These are phyloP conservation scores for Xylaria grammica DNA, from an alignment of 495 filamentous ascomycete species.

Conservation along the genomic window DNA sequence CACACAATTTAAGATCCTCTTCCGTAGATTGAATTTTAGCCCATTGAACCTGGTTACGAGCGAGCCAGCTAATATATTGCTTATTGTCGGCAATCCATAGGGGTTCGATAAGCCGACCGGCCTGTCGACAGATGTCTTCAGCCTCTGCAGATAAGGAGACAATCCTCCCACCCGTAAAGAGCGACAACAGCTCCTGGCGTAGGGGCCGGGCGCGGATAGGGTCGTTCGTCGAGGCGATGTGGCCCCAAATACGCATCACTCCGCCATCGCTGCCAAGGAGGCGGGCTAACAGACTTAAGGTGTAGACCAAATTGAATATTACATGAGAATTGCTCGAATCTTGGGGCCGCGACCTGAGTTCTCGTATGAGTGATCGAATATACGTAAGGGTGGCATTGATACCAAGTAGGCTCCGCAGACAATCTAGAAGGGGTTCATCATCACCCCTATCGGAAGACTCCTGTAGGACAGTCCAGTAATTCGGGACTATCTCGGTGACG, in stretches of 20 bases:
- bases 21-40: slow-evolving; percentile 40
- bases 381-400: slow-evolving; percentile 70
- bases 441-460: slow-evolving; percentile 43
- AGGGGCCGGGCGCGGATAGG: slow-evolving; percentile 30
- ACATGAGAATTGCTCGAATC: slow-evolving; percentile 39
- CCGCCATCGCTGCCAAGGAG: slow-evolving; percentile 63
- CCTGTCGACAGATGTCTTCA: slow-evolving; percentile 52
- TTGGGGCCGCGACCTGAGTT: slow-evolving; percentile 42
- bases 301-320: slow-evolving; percentile 52
- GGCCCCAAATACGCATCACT: slow-evolving; percentile 59
- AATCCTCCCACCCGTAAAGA: slow-evolving; percentile 74
- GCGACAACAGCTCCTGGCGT: slow-evolving; percentile 47
- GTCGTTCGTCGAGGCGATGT: slow-evolving; percentile 14
- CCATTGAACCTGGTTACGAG: slow-evolving; percentile 64
- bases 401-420: slow-evolving; percentile 74
- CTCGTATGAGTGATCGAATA: slow-evolving; percentile 59
- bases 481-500: slow-evolving; percentile 71
- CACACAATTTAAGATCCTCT: slow-evolving; percentile 58
- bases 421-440: slow-evolving; percentile 60
- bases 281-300: slow-evolving; percentile 29
- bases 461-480: slow-evolving; percentile 73
- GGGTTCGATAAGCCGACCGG: slow-evolving; percentile 38
- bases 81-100: slow-evolving; percentile 71
- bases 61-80: slow-evolving; percentile 76
- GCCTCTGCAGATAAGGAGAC: slow-evolving; percentile 77